phyloP scores from a whole-genome alignment of 2,329 filamentous ascomycete genomes.

The Paramyrothecium roridum region DNA sequence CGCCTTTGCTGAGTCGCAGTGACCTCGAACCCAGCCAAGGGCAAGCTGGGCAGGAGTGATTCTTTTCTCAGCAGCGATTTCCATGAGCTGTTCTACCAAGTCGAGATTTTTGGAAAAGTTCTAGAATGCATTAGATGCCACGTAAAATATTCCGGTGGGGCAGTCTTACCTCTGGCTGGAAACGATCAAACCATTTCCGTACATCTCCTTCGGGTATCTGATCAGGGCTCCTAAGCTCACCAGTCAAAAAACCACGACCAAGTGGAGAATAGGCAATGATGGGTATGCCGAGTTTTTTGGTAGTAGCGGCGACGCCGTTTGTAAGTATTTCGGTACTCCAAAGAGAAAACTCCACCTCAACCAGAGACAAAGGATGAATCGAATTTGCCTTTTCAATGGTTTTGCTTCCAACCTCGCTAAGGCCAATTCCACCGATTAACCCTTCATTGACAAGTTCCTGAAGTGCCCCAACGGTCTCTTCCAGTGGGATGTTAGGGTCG shows the following conservation, averaged over 20 bases:
- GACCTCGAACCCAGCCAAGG: background rate
- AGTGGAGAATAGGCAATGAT: background rate
- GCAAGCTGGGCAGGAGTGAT: background rate
- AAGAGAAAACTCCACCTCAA: background rate
- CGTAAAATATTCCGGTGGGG: too few species aligned
- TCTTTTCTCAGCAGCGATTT: background rate
- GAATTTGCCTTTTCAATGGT: background rate
- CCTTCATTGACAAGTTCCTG: background rate
- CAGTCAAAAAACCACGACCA: background rate
- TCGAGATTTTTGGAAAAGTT: background rate
- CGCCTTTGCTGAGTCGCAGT: background rate
- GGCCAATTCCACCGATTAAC: background rate
- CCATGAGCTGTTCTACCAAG: background rate
- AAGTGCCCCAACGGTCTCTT: background rate
- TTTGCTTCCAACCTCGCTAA: background rate
- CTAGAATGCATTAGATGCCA: background rate
- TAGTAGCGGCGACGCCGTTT: background rate
- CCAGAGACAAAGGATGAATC: background rate
- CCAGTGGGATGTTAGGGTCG: background rate
- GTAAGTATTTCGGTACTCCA: background rate
- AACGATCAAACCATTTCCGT: background rate
- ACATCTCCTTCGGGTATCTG: background rate
- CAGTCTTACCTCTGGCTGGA: background rate
- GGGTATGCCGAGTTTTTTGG: background rate
- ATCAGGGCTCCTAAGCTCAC: background rate